Evolutionary conservation across 768 basidiomycete genomes (phyloP), one percentile per base, ranked within the genome.

Genomic region (Tricholoma sp.): DNA sequence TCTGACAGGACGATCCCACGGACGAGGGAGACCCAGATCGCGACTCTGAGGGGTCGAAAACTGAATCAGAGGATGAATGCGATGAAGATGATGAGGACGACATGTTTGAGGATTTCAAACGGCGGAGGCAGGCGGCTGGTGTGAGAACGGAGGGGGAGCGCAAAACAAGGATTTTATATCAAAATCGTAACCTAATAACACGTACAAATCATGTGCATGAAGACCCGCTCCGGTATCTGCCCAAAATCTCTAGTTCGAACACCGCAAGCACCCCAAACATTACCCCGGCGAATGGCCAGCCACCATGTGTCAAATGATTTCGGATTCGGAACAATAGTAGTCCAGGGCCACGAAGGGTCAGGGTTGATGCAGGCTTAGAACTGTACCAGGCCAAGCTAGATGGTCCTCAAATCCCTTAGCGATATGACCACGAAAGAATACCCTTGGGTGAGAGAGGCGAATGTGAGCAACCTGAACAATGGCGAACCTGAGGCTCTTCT

Each of bases 11-110:
- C 12, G 51, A 49, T 8, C 8, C 52, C 7, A 61, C 22, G 7
- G 64, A 66, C 16, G 70, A 70, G 1, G 76, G 74, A 1, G 74
- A 71, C 4, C 71, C 71, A 12, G 71, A 71, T 31, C 75, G 67
- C 22, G 73, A 75, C 16, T 67, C 65, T 52, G 71, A 63, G 22
- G 64, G 67, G 57, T 65, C 71, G 52, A 69, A 67, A 29, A 69
- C 68, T 29, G 74, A 73, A 21, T 66, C 65, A 11, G 70, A 69
- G 41, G 63, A 64, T 11, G 71, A 71, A 29, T 69, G 67, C n/a
- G 71, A 70, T 18, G 71, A 69, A 47, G 73, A 73, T 19, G 70
- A 67, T 2, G 72, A 66, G 34, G 64, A 65, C n/a, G 62, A 59
- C 58, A 66, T 58, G 18, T 19, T 46, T 35, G 24, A 22, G 5